Evolutionary conservation across 2,329 filamentous ascomycete species (phyloP), one percentile per base, ranked within the genome.

Genomic region (Didymella glomerata): DNA sequence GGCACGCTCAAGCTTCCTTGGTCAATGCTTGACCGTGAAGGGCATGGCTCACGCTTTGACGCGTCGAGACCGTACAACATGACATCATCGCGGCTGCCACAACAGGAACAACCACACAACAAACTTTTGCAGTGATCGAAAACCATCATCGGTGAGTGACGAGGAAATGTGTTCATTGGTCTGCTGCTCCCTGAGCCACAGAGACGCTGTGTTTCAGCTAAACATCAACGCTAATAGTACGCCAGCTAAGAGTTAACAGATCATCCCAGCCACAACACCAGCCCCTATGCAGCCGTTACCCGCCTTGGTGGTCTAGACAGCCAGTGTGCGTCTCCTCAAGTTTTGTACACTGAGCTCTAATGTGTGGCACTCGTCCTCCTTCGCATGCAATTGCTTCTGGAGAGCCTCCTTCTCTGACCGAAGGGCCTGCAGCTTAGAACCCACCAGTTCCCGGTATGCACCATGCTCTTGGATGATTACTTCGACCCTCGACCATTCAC

Each of bases 401-500:
- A 79, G 61, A 2, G 50, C 59, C 66, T 80, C 77, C 67, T 79
- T 79, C 63, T 80, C 78, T 3, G 69, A 73, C 36, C 77, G 62
- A n/a, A 80, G 63, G 18, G 70, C 68, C 61, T 78, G 76, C 51
- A 79, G 54, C 63, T 70, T 76, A 7, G 67, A 68, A 2, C 75
- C 77, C 34, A 76, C 69, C 49, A 66, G 70, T 67, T 79, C 77
- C 7, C 77, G 68, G 56, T 78, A 77, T 42, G 57, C 71, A 1
- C 75, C 68, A 54, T 78, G 75, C 46, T 79, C 77, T 45, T 79
- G 77, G 38, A 78, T 72, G 30, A 80, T 63, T n/a, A 69, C 69
- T 49, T 80, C 77, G 14, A 79, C 64, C 22, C 72, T 68, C 46
- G 70, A 70, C 72, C 74, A 77, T 24, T 75, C 72, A 57, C 65